A percentile compares a stretch with the other conserved stretches of the same genome.
Conservation (phyloP, 495 filamentous ascomycete genomes). For the Annulohypoxylon bovei region DNA sequence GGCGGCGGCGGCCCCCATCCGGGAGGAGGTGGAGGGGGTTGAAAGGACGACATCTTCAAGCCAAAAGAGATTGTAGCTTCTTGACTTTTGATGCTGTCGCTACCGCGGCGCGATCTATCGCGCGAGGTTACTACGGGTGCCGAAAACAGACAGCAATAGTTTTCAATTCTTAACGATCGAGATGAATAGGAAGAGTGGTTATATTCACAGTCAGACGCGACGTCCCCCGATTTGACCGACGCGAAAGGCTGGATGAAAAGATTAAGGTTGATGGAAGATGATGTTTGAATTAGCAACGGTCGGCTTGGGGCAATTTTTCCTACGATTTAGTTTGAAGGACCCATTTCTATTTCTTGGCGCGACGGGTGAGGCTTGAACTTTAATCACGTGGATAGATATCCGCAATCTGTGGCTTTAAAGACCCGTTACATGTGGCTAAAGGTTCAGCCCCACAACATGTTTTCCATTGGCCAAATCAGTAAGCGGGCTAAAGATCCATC, state of each 20-base stretch:
- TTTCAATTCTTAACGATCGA: constrained; percentile 5
- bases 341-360: constrained; percentile 5
- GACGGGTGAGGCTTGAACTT: constrained; percentile 1
- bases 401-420: background rate
- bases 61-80: constrained; percentile 27
- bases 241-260: constrained; percentile 27
- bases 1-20: constrained; percentile 66
- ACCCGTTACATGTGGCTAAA: constrained; percentile 29
- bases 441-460: background rate
- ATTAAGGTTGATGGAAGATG: constrained; percentile 26
- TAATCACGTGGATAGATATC: constrained; percentile 28
- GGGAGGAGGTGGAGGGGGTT: constrained; percentile 68
- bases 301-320: constrained; percentile 33
- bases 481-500: constrained; percentile 46
- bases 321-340: constrained; percentile 1
- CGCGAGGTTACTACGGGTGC: constrained; percentile 37
- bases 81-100: constrained; percentile 42
- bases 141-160: constrained; percentile 25
- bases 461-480: constrained; percentile 41
- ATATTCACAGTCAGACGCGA: constrained; percentile 21
- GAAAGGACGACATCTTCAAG: constrained; percentile 76
- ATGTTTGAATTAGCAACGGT: constrained; percentile 13
- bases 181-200: background rate
- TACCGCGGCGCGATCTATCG: constrained; percentile 48
- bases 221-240: constrained; percentile 30